These are phyloP conservation scores for Gentiana macrophylla DNA, from an alignment of 257 asterid genomes.

Conservation along the genomic window DNA sequence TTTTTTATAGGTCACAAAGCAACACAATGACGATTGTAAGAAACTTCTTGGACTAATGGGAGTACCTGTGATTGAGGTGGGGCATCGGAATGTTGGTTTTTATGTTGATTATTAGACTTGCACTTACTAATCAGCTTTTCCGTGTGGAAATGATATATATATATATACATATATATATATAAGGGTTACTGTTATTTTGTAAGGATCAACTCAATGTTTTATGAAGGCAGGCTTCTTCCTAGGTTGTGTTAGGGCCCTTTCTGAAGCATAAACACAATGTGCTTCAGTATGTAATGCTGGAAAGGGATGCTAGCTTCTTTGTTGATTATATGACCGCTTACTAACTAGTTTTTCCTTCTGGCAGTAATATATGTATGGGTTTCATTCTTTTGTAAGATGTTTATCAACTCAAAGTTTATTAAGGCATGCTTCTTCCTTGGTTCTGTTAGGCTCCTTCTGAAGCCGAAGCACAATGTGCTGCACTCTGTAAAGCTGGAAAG, in stretches of 20 bases:
- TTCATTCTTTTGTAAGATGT: not conserved
- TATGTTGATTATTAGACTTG: conserved; percentile 1
- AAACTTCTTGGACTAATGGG: conserved; percentile 96
- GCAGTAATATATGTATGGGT: not conserved
- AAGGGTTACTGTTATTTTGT: not conserved
- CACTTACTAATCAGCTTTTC: conserved; percentile 2
- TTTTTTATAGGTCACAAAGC: conserved; percentile 60
- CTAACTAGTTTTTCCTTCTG: no score
- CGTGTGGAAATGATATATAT: not conserved
- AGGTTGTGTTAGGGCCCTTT: no score
- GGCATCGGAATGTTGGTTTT: conserved; percentile 6
- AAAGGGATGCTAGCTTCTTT: no score
- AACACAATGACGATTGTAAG: conserved; percentile 95
- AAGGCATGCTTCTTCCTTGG: conserved; percentile 1
- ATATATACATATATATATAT: no score
- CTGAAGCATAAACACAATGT: no score
- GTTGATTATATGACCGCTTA: no score
- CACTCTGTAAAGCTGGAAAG: conserved; percentile 71
- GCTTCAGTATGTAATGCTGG: no score
- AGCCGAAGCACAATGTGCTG: conserved; percentile 98
- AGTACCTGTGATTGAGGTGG: conserved; percentile 95
- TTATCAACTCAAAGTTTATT: not conserved
- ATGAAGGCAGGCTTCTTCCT: no score
- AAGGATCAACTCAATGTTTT: not conserved
- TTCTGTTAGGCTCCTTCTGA: conserved; percentile 84